A percentile compares a stretch with the other conserved stretches of the same genome.
Evolutionary conservation across 768 basidiomycete species (phyloP).

Genomic region (Auriculariales sp.): DNA sequence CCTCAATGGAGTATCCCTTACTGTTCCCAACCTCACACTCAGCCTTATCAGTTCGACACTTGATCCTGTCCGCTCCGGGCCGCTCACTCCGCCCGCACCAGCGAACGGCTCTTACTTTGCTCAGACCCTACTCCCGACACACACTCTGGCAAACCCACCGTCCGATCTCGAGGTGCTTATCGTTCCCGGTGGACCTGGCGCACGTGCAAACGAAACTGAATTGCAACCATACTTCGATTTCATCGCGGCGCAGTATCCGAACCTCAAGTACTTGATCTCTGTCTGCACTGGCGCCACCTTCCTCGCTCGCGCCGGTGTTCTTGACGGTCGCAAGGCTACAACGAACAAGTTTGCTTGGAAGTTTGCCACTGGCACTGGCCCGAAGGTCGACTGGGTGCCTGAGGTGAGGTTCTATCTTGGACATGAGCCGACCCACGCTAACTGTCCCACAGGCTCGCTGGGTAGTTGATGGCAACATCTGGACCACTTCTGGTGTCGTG

Average conservation of each 20-base stretch:
- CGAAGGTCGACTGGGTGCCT: slow-evolving; percentile 3
- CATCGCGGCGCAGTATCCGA: neutral
- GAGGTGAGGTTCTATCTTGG: neutral
- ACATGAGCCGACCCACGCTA: no score
- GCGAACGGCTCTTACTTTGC: neutral
- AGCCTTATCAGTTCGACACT: slow-evolving; percentile 1
- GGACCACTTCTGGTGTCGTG: slow-evolving; percentile 6
- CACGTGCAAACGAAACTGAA: neutral
- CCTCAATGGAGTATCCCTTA: neutral
- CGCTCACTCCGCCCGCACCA: no score
- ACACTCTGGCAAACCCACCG: slow-evolving; percentile 2
- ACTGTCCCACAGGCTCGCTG: slow-evolving; percentile 6
- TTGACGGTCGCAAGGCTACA: slow-evolving; percentile 5
- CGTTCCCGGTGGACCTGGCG: neutral
- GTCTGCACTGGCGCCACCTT: slow-evolving; percentile 4
- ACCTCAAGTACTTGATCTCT: slow-evolving; percentile 3
- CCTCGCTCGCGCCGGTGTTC: slow-evolving; percentile 6
- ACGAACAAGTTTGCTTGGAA: slow-evolving; percentile 5
- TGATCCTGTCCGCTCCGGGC: neutral
- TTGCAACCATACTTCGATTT: neutral
- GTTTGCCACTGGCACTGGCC: neutral
- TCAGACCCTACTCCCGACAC: slow-evolving; percentile 1
- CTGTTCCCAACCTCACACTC: slow-evolving; percentile 2
- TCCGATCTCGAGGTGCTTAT: slow-evolving; percentile 1
- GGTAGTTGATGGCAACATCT: slow-evolving; percentile 9